phyloP scores from a whole-genome alignment of 139 green algal species.

The Chlamydomonas sp. region DNA sequence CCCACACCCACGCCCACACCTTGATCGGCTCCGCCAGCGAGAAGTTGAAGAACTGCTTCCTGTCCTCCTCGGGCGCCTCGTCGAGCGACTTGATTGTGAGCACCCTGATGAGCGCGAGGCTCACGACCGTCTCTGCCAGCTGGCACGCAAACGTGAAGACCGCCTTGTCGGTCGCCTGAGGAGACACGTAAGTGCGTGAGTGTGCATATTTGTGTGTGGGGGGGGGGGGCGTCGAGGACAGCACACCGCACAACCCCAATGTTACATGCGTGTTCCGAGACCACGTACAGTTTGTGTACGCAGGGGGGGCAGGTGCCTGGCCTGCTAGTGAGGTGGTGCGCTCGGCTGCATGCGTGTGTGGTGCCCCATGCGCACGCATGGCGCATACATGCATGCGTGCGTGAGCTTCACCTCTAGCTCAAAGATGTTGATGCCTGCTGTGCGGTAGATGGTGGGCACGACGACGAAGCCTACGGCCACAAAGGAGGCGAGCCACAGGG shows the following conservation, averaged over 20 bases:
- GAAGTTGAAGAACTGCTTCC: conserved; percentile 24
- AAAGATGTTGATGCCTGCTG: conserved; percentile 18
- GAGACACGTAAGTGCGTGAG: too few relatives aligned
- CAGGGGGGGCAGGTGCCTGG: too few relatives aligned
- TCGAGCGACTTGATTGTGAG: conserved; percentile 23
- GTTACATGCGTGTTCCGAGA: conserved; percentile 8
- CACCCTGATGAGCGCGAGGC: conserved; percentile 41
- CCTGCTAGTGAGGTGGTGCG: too few relatives aligned
- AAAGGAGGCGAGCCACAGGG: conserved; percentile 57
- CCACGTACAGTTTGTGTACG: too few relatives aligned
- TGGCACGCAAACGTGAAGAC: conserved; percentile 34
- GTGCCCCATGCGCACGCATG: too few relatives aligned
- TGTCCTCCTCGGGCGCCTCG: conserved; percentile 21
- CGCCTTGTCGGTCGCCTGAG: too few relatives aligned
- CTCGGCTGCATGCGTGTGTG: too few relatives aligned
- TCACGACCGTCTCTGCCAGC: conserved; percentile 48
- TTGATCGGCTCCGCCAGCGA: conserved; percentile 40
- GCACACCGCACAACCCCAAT: not conserved
- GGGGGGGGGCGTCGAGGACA: not conserved
- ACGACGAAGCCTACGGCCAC: conserved; percentile 54
- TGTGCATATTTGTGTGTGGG: not conserved
- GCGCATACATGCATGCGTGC: conserved; percentile 21
- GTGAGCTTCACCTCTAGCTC: not conserved
- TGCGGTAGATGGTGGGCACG: conserved; percentile 43
- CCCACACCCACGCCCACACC: too few relatives aligned